Percentiles rank a stretch among this genome's conserved stretches.
Evolutionary conservation across 148 eudicot genomes (phyloP).

Genomic region (Rhododendron griersonianum): DNA sequence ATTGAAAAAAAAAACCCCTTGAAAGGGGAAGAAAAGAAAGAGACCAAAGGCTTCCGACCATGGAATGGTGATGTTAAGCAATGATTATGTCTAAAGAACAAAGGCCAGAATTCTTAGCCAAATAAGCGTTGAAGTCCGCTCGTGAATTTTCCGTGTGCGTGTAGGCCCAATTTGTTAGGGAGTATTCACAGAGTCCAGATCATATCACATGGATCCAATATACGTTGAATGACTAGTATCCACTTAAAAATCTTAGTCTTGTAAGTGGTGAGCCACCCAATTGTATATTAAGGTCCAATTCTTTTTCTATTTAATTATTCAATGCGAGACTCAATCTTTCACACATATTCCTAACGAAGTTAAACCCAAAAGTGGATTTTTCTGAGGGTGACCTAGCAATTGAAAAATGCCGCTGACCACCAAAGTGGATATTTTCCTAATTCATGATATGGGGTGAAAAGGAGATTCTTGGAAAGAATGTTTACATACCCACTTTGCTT

Average conservation of each 20-base stretch:
- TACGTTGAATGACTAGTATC: too few species aligned
- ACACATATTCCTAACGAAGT: too few species aligned
- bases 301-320: too few species aligned
- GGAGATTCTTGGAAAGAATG: background rate
- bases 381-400: background rate
- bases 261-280: too few species aligned
- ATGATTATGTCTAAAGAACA: background rate
- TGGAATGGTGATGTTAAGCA: background rate
- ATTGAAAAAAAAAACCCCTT: too few species aligned
- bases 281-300: too few species aligned
- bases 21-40: background rate
- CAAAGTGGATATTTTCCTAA: background rate
- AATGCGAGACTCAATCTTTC: too few species aligned
- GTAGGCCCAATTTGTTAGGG: too few species aligned
- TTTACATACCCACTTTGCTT: background rate
- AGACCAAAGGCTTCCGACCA: background rate
- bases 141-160: too few species aligned
- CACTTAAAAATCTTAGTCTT: too few species aligned
- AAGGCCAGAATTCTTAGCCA: background rate
- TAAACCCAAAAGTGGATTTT: background rate
- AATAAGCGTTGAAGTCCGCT: background rate
- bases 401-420: background rate
- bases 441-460: background rate
- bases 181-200: too few species aligned
- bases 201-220: too few species aligned